phyloP scores from a whole-genome alignment of 1,284 basidiomycete species.

The Naganishia liquefaciens region DNA sequence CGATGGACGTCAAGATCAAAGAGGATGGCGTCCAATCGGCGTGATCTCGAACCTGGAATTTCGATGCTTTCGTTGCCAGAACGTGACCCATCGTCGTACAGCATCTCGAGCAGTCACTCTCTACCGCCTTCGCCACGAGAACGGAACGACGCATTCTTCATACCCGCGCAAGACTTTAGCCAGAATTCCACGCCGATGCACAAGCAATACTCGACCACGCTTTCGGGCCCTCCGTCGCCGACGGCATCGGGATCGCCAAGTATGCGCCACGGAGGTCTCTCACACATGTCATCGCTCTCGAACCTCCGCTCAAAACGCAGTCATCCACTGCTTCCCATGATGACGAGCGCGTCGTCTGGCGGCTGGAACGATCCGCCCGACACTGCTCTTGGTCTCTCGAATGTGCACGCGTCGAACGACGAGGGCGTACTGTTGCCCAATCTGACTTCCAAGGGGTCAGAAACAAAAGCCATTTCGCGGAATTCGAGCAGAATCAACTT shows the following conservation, averaged over 20 bases:
- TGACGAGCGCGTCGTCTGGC: slow-evolving; percentile 13
- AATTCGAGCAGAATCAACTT: slow-evolving; percentile 51
- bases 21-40: neutral
- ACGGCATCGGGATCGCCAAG: slow-evolving; percentile 18
- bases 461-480: slow-evolving; percentile 39
- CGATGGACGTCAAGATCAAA: slow-evolving; percentile 6
- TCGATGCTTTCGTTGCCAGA: slow-evolving; percentile 10
- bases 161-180: slow-evolving; percentile 10
- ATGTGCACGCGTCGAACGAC: neutral
- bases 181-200: neutral
- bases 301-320: slow-evolving; percentile 16
- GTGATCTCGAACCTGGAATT: slow-evolving; percentile 10
- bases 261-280: slow-evolving; percentile 34
- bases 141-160: slow-evolving; percentile 28
- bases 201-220: neutral
- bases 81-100: slow-evolving; percentile 16
- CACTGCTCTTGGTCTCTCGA: slow-evolving; percentile 35
- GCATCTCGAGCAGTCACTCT: slow-evolving; percentile 27
- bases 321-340: slow-evolving; percentile 22
- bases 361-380: slow-evolving; percentile 54
- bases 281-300: slow-evolving; percentile 13
- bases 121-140: slow-evolving; percentile 20
- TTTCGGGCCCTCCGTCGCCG: slow-evolving; percentile 30
- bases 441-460: slow-evolving; percentile 1
- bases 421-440: slow-evolving; percentile 13